Evolutionary conservation across 1,284 basidiomycete species (phyloP).

Genomic region (Leccinum solheimii): DNA sequence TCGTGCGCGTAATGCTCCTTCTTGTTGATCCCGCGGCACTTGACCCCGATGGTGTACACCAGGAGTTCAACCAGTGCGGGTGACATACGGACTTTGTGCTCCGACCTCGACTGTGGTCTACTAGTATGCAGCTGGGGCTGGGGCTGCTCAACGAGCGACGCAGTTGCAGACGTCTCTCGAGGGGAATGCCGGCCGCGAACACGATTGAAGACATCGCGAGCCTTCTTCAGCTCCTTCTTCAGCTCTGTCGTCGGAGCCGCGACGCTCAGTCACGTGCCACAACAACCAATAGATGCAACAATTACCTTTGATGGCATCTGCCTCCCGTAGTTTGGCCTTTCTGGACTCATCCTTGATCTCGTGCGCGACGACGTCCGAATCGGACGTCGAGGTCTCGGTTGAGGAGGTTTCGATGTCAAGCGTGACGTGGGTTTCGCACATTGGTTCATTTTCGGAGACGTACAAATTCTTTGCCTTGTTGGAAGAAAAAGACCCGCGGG

Average conservation of each 20-base stretch:
- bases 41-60: slow-evolving; percentile 95
- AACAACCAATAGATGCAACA: slow-evolving; percentile 4
- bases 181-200: slow-evolving; percentile 33
- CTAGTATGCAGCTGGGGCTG: neutral
- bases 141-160: slow-evolving; percentile 17
- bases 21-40: slow-evolving; percentile 90
- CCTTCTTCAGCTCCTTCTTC: slow-evolving; percentile 39
- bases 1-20: slow-evolving; percentile 85
- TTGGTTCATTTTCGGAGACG: slow-evolving; percentile 41
- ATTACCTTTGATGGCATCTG: slow-evolving; percentile 31
- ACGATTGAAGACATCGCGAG: slow-evolving; percentile 39
- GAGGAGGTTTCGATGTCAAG: slow-evolving; percentile 50
- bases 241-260: slow-evolving; percentile 23
- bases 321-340: slow-evolving; percentile 30
- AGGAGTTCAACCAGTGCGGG: slow-evolving; percentile 72
- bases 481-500: neutral
- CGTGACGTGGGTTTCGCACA: slow-evolving; percentile 39
- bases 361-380: slow-evolving; percentile 32
- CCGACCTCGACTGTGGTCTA: slow-evolving; percentile 14
- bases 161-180: slow-evolving; percentile 15
- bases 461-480: slow-evolving; percentile 64
- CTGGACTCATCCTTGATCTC: slow-evolving; percentile 36
- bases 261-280: slow-evolving; percentile 17
- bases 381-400: slow-evolving; percentile 47
- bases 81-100: slow-evolving; percentile 68